Evolutionary conservation across 108 stramenopile species (phyloP), one percentile per base, ranked within the genome.

Genomic region (Bacterosira constricta): DNA sequence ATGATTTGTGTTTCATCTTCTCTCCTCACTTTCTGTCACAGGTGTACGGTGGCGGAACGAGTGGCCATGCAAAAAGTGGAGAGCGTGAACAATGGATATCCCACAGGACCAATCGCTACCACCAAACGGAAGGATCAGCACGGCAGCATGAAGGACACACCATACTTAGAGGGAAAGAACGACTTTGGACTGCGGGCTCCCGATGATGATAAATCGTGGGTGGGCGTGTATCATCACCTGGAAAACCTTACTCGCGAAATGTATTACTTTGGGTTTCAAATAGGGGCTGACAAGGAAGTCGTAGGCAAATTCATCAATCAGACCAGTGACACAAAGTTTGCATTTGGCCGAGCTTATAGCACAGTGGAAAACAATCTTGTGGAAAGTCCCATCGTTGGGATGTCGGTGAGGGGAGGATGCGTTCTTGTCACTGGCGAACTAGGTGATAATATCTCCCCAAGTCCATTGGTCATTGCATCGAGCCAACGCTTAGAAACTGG

Each of bases 211-310:
- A 64, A 49, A 27, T 49, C 68, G 18, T 77, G 76, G 76, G 58
- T 67, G 8, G 76, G 76, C 0, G 13, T 77, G 0, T 69, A 63
- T 39, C 51, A 69, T 57, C 50, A 69, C 35, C 18, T 77, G 68
- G 76, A 77, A 54, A 44, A 57, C 20, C 62, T 77, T 21, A 36
- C 55, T 17, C 26, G 15, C 0, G 68, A 69, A 13, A 29, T 46
- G n/a, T 77, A 64, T 58, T 69, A 75, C 44, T 67, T 75, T 62
- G 59, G 38, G 3, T 67, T 67, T 34, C 75, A 75, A 39, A 63
- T 20, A 17, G n/a, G 20, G 15, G 47, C 36, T 27, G 68, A 69
- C 18, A 23, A 23, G 32, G 68, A 62, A 17, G 76, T 44, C 4
- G 76, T 63, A 31, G 68, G 42, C 13, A 36, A 68, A 10, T 77